Conservation (phyloP, 352 stramenopile genomes). For the Plasmopara muralis region DNA sequence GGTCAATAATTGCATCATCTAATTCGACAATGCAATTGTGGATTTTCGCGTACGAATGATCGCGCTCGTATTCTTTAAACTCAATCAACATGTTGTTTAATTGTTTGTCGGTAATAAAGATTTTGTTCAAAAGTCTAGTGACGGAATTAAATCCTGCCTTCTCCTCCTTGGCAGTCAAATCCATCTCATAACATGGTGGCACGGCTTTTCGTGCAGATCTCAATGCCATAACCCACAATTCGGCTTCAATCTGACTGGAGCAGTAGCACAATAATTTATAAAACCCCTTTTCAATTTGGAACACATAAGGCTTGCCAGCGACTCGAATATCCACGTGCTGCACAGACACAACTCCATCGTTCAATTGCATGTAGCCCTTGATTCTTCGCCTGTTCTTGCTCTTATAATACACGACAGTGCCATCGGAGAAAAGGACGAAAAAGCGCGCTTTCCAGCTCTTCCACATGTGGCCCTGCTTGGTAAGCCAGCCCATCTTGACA, state of each 20-base stretch:
- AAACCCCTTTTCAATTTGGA: slow-evolving; percentile 82
- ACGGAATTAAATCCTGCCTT: slow-evolving; percentile 44
- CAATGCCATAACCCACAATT: slow-evolving; percentile 73
- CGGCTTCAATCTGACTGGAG: slow-evolving; percentile 67
- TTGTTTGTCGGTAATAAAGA: slow-evolving; percentile 61
- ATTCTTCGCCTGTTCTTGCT: slow-evolving; percentile 67
- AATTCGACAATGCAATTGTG: slow-evolving; percentile 56
- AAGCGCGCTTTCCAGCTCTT: slow-evolving; percentile 85
- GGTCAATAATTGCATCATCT: slow-evolving; percentile 66
- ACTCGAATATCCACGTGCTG: slow-evolving; percentile 71
- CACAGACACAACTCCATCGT: slow-evolving; percentile 77
- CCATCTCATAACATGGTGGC: slow-evolving; percentile 53
- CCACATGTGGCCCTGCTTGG: slow-evolving; percentile 79
- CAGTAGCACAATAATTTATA: slow-evolving; percentile 79
- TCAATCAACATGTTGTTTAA: slow-evolving; percentile 43
- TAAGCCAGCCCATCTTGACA: slow-evolving; percentile 80
- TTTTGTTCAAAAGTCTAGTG: slow-evolving; percentile 68
- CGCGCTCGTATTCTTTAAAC: slow-evolving; percentile 43
- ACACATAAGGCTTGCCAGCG: slow-evolving; percentile 63
- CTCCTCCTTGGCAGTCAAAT: slow-evolving; percentile 56
- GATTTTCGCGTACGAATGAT: slow-evolving; percentile 45
- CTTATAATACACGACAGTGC: slow-evolving; percentile 82
- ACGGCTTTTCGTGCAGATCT: slow-evolving; percentile 35
- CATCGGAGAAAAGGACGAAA: slow-evolving; percentile 79
- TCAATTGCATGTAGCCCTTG: slow-evolving; percentile 75